Base-by-base conservation (phyloP, 225 moss, liverwort and hornwort genomes). In the Neckera pumila region DNA sequence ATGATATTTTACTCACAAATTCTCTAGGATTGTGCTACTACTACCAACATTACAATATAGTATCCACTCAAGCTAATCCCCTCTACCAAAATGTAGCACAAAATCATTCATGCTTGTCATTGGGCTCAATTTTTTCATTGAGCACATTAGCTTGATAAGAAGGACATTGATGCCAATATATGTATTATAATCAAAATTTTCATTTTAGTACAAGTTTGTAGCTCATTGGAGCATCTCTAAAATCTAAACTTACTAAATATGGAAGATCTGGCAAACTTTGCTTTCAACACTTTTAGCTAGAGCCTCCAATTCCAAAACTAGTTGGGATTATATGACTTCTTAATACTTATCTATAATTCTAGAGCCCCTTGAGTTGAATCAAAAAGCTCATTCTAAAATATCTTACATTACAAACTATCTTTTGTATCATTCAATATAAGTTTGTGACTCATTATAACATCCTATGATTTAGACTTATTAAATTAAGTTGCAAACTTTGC, bases 391-490 rank as follows among this genome's bases (percentile, higher is more conserved):
- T 57, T 21, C 22, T 57, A 21, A 57, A 57, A 57, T 6, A 53
- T 53, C 53, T 53, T 6, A 53, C 53, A 53, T 53, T 53, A 53
- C 53, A 53, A 53, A 17, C 6, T 53, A 5, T 51, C 16, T 16
- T 53, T 47, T 30, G 4, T 21, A 2, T 25, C 19, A 81, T 81
- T 21, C 7, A 64, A 51, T 22, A 34, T 4, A 49, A 49, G 23
- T 82, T 49, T 4, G 7, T 65, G 11, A 64, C 11, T 82, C 36
- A 16, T 25, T 0, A 1, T 22, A 82, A 11, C 36, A 64, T 47
- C 11, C 12, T 49, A 65, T 2, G 0, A 82, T 26, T 0, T 65
- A 0, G 3, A 17, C n/a, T 34, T 36, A 10, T 3, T 21, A 33
- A 81, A 61, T 13, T 4, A 27, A 0, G 9, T 65, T 51, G 17